Conservation (phyloP, 257 asterid species). For the Jasminum sambac region DNA sequence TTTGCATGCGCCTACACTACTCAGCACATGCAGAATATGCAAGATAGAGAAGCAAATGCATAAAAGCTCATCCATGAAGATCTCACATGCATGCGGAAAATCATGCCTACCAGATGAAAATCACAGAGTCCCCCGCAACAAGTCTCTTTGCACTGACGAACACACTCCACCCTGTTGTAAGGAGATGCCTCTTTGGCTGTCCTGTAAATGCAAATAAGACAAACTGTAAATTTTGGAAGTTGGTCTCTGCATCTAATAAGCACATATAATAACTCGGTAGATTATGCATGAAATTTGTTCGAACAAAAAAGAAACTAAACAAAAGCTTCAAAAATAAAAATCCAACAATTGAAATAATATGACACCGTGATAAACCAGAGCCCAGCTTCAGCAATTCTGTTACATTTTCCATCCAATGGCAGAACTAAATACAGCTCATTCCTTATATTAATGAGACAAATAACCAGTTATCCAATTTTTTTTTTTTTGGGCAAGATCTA, state of each 20-base stretch:
- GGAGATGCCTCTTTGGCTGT: slow-evolving; percentile 98
- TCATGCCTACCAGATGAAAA: slow-evolving; percentile 78
- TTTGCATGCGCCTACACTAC: background rate
- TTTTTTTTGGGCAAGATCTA: background rate
- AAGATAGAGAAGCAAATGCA: background rate
- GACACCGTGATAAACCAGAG: background rate
- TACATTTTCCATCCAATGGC: background rate
- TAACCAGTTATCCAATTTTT: background rate
- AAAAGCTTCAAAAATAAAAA: background rate
- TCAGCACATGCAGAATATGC: background rate
- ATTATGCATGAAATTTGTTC: background rate
- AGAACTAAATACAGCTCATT: background rate
- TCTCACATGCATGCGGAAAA: slow-evolving; percentile 3
- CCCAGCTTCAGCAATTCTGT: background rate
- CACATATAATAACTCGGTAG: background rate
- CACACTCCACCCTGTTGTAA: slow-evolving; percentile 98
- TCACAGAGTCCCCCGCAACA: slow-evolving; percentile 93
- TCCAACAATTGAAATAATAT: background rate
- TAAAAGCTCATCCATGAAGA: background rate
- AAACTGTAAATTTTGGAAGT: slow-evolving; percentile 15
- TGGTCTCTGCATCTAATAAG: slow-evolving; percentile 2
- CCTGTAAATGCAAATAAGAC: slow-evolving; percentile 46
- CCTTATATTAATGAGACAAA: background rate
- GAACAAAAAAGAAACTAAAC: background rate
- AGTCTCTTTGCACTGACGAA: slow-evolving; percentile 95